Base-by-base conservation (phyloP, 768 basidiomycete species). In the Amanita polypyramis region DNA sequence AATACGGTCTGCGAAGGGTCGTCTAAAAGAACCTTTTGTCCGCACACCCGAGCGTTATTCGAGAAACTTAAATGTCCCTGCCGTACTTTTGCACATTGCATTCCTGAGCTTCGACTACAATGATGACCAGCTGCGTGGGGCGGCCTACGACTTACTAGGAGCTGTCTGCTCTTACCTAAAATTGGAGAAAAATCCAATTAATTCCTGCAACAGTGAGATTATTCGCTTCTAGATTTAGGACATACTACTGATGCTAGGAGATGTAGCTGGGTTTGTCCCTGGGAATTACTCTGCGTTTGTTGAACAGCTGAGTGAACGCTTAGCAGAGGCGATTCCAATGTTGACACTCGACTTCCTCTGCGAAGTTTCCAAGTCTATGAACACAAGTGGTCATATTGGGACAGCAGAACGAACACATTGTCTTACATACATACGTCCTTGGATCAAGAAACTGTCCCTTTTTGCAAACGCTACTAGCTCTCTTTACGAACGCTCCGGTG, bases 331-430 rank as follows among this genome's bases (percentile, higher is more conserved):
- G 55, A 78, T 77, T n/a, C 90, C 92, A 9, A 77, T 87, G 29
- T 68, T 95, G 27, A 93, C 91, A 0, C 68, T 95, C 14, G 92
- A 95, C 62, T 89, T 95, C 63, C 69, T 94, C 45, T 77, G 81
- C n/a, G 92, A 93, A 62, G 86, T 93, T 23, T 77, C 77, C 27
- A 74, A 74, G 0, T 76, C 80, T 2, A 78, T 87, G 70, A 65
- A 69, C n/a, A 67, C 70, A 39, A 73, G 67, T 70, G 72, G 60
- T 51, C 65, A 66, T 53, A 51, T 58, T 4, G 59, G 56, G 2
- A 53, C 59, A 57, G 72, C 65, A 1, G 82, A 85, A 41, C 80
- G 82, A 33, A 78, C 87, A 34, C 76, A 74, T 51, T 90, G 82
- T 56, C 61, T 94, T 17, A 79, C 85, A 51, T 93, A 91, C 58